Evolutionary conservation across 208 protist species (phyloP), one percentile per base, ranked within the genome.

Genomic region (Leishmania arabica): DNA sequence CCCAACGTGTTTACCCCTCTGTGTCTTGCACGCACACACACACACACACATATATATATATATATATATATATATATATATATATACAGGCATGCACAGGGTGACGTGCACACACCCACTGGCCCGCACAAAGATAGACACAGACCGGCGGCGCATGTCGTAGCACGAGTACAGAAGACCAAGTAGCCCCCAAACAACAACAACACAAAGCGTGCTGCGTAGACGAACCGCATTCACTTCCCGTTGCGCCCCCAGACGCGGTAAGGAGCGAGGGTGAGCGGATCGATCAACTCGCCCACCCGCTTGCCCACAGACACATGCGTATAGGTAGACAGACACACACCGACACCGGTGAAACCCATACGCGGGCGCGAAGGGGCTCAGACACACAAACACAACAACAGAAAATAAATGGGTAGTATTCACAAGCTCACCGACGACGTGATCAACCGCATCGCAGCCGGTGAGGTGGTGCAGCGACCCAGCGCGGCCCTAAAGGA

Each of bases 381-480:
- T 45, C 47, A 49, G 47, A 75, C 66, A 47, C 31, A 53, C 21
- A 40, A 5, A n/a, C 49, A 45, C 42, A 21, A 34, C 19, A 31
- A 13, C 8, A 15, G 7, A 45, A 37, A 1, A 31, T 47, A 27
- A 40, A 90, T 91, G 89, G 65, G 77, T 17, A 88, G 80, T 40
- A 99, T 99, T 54, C 89, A 97, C 74, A 92, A 90, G 60, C 91
- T 99, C 24, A 86, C 97, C 0, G 74, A 97, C 56, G 93, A 94
- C 24, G 98, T 99, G 5, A 91, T 99, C 60, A 99, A 99, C 82
- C 90, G 95, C 53, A 99, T 99, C 77, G 98, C 99, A 1, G 99
- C 99, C 37, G 99, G 99, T n/a, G 99, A 99, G 85, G 98, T 99
- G 58, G 98, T 99, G 56, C 96, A 99, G 82, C 86, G 98, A n/a